A percentile compares a stretch with the other conserved stretches of the same genome.
Conservation (phyloP, 805 yeast species). For the Candida odintsovae region DNA sequence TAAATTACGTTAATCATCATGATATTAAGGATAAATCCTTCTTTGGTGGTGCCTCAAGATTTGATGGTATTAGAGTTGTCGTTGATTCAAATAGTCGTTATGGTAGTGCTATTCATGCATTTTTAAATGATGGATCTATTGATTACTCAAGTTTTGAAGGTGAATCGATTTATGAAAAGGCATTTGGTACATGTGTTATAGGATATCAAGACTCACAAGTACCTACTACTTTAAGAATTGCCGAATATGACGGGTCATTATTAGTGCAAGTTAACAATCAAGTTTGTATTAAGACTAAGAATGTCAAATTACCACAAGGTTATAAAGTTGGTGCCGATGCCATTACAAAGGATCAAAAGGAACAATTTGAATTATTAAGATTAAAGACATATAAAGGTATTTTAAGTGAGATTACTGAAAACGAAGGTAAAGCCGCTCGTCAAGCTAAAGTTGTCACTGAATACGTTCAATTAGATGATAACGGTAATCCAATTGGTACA, state of each 20-base stretch:
- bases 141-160: constrained; percentile 24
- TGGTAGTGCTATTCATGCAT: constrained; percentile 51
- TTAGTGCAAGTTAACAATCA: constrained; percentile 71
- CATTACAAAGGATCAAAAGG: constrained; percentile 37
- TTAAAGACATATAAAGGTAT: constrained; percentile 50
- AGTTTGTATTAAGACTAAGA: constrained; percentile 60
- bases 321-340: constrained; percentile 54
- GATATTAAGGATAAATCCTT: constrained; percentile 26
- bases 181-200: constrained; percentile 53
- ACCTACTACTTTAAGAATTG: constrained; percentile 62
- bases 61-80: constrained; percentile 59
- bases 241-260: constrained; percentile 46
- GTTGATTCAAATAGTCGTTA: constrained; percentile 45
- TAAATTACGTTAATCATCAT: constrained; percentile 44
- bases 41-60: constrained; percentile 52
- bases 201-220: constrained; percentile 62
- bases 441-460: constrained; percentile 42
- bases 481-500: constrained; percentile 26
- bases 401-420: constrained; percentile 50
- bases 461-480: constrained; percentile 30
- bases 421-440: constrained; percentile 42
- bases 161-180: constrained; percentile 23
- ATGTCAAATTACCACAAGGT: constrained; percentile 39
- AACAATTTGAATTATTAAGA: constrained; percentile 60
- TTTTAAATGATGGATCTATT: constrained; percentile 52